Base-by-base conservation (phyloP, 345 rosid species). In the Populus nigra region DNA sequence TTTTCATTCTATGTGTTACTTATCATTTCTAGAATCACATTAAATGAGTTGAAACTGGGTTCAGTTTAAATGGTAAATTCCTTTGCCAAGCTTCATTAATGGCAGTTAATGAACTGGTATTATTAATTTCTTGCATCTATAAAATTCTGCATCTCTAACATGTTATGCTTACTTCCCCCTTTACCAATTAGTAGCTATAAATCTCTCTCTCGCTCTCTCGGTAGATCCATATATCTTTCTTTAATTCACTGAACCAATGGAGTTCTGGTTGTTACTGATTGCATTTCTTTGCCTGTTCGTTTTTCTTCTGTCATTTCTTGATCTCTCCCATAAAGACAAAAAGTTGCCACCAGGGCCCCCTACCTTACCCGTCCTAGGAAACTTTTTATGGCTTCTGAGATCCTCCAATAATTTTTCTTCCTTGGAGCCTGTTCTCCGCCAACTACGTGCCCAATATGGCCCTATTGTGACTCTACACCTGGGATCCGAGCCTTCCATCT, bases 401-500 rank as follows among this genome's bases (percentile, higher is more conserved):
- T 78, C 55, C 16, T 73, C 73, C 22, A 65, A 36, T 22, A 78
- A 72, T 16, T 53, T 78, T 66, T 78, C 73, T 5, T 7, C 67
- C 57, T 23, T 78, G 3, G 65, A 72, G 41, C 77, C 81, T 17
- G 29, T 73, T 36, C 77, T 78, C 38, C 73, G 77, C 65, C 72
- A 72, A 66, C 55, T 78, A 2, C 65, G 45, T 18, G 67, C 77
- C 22, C 38, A 38, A 67, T 50, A 78, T 22, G 81, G 81, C 68
- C 72, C 77, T 5, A 27, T 78, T 45, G 49, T 78, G 17, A 78
- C 72, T 15, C 57, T 78, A 25, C 43, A 25, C 35, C 41, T 72
- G 2, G 76, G 81, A 22, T 72, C 81, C 3, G 65, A 76, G 45
- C 81, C 76, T 33, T 63, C 81, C 72, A 72, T 78, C 11, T 78